These are phyloP conservation scores for Pythium rishiriense DNA, from an alignment of 352 stramenopile genomes.

Conservation along the genomic window DNA sequence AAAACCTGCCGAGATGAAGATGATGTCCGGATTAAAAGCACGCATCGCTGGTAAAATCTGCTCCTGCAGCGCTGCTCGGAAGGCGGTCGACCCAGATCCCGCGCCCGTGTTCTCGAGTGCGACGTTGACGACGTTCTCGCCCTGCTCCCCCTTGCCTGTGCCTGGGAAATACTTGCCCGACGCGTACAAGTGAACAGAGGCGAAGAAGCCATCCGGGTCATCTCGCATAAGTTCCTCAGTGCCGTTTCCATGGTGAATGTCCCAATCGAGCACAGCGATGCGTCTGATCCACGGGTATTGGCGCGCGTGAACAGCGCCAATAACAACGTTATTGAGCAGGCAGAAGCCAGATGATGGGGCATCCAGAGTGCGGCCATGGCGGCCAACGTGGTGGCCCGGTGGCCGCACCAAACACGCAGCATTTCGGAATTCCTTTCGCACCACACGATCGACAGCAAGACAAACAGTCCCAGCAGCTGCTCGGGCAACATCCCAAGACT, in stretches of 20 bases:
- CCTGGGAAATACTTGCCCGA: slow-evolving; percentile 77
- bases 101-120: slow-evolving; percentile 68
- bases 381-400: slow-evolving; percentile 92
- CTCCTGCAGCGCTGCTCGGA: slow-evolving; percentile 53
- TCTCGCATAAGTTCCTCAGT: slow-evolving; percentile 92
- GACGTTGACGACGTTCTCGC: slow-evolving; percentile 75
- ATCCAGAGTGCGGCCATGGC: slow-evolving; percentile 67
- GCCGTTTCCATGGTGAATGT: slow-evolving; percentile 99
- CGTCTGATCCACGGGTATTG: slow-evolving; percentile 90
- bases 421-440: slow-evolving; percentile 78
- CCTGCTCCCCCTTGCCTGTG: slow-evolving; percentile 61
- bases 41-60: slow-evolving; percentile 79
- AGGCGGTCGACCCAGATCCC: slow-evolving; percentile 65
- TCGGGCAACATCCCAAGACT: slow-evolving; percentile 83
- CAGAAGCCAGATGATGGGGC: slow-evolving; percentile 94
- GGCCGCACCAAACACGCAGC: slow-evolving; percentile 89
- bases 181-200: slow-evolving; percentile 81
- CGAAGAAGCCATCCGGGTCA: slow-evolving; percentile 82
- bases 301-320: slow-evolving; percentile 97
- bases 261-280: slow-evolving; percentile 98
- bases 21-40: slow-evolving; percentile 74
- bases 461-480: slow-evolving; percentile 80
- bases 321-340: slow-evolving; percentile 98
- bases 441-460: slow-evolving; percentile 76
- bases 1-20: slow-evolving; percentile 90